phyloP scores from a whole-genome alignment of 768 basidiomycete species.

The Kwoniella pini region DNA sequence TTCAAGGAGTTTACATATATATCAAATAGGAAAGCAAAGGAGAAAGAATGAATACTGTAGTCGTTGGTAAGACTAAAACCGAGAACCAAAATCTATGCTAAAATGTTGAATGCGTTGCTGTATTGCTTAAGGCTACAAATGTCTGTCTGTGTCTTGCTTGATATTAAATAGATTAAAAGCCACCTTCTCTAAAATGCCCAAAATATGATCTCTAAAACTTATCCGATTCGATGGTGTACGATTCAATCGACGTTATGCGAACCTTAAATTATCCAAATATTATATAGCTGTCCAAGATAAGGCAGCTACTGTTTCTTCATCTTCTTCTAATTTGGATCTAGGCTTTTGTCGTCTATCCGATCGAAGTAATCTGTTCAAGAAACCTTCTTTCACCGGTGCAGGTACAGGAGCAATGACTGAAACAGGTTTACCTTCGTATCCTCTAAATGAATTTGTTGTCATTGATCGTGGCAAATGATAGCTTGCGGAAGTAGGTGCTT shows the following conservation, averaged over 20 bases:
- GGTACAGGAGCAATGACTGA: conserved; percentile 2
- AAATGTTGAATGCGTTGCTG: background rate
- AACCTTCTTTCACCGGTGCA: conserved; percentile 26
- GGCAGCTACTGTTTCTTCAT: conserved; percentile 37
- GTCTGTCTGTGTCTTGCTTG: too few relatives aligned
- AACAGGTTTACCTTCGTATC: conserved; percentile 1
- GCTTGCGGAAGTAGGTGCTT: conserved; percentile 26
- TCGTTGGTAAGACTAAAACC: conserved; percentile 19
- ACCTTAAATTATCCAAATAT: too few relatives aligned
- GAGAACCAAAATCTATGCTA: conserved; percentile 7
- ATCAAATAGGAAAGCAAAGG: background rate
- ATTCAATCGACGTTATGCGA: conserved; percentile 11
- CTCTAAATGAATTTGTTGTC: conserved; percentile 18
- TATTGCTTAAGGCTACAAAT: conserved; percentile 12
- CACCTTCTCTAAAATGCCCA: conserved; percentile 2
- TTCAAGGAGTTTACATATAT: background rate
- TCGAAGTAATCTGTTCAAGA: conserved; percentile 33
- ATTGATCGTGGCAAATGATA: conserved; percentile 37
- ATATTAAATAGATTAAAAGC: background rate
- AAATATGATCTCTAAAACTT: background rate
- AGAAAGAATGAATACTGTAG: conserved; percentile 1
- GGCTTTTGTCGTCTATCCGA: conserved; percentile 27
- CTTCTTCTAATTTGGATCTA: conserved; percentile 27
- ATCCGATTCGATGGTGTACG: background rate
- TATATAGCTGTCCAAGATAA: conserved; percentile 34